phyloP scores from a whole-genome alignment of 148 eudicot species.

The Fallopia convolvulus region DNA sequence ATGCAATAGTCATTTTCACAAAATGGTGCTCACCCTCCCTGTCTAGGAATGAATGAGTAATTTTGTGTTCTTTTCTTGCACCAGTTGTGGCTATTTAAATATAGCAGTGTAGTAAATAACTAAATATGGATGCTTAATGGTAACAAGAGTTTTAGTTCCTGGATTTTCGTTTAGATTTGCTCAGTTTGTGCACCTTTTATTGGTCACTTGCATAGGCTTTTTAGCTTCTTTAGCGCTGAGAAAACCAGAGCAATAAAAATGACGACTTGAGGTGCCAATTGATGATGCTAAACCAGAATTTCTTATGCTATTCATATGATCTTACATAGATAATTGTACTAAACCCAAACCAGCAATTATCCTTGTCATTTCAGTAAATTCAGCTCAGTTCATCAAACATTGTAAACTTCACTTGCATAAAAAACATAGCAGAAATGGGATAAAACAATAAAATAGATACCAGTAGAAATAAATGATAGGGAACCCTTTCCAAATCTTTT shows the following conservation, averaged over 20 bases:
- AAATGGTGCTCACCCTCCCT: neutral
- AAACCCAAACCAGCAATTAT: neutral
- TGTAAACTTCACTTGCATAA: neutral
- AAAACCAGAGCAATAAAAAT: no score
- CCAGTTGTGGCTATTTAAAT: neutral
- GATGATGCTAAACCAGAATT: neutral
- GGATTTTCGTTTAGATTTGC: neutral
- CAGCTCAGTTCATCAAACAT: neutral
- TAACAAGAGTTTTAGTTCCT: neutral
- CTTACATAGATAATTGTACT: neutral
- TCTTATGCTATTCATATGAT: neutral
- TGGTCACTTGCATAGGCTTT: neutral
- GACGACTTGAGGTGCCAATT: neutral
- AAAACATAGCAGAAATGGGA: neutral
- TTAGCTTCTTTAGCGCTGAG: no score
- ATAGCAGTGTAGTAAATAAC: neutral
- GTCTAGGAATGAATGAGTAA: neutral
- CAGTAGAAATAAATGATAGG: neutral
- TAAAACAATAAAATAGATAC: neutral
- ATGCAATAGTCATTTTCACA: neutral
- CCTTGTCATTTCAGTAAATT: neutral
- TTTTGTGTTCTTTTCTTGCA: neutral
- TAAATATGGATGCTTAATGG: constrained; percentile 1
- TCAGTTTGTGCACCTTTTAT: neutral
- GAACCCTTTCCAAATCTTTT: neutral